Evolutionary conservation across 2,329 filamentous ascomycete genomes (phyloP).

Genomic region (Verticillium nubilum): DNA sequence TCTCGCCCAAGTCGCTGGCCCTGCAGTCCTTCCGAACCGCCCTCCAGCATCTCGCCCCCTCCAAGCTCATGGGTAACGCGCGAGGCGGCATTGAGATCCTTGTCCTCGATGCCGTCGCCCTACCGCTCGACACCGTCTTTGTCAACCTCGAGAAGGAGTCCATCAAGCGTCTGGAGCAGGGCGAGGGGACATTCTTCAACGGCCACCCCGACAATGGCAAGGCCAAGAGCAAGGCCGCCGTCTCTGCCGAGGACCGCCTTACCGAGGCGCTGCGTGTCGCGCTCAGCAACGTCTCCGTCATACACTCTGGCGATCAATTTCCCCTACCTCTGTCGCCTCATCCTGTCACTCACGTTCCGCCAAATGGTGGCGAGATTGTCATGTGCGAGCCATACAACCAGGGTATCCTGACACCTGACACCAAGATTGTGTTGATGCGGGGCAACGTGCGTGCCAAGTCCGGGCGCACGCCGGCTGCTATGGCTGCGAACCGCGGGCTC

Average conservation of each 20-base stretch:
- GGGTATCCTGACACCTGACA: conserved; percentile 69
- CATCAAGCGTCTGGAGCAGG: conserved; percentile 72
- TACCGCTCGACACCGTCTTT: conserved; percentile 79
- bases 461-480: conserved; percentile 31
- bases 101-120: conserved; percentile 72
- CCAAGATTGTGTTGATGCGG: conserved; percentile 76
- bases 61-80: conserved; percentile 66
- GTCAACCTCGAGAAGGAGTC: conserved; percentile 80
- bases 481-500: conserved; percentile 44
- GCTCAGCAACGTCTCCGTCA: conserved; percentile 64
- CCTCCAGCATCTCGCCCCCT: conserved; percentile 68
- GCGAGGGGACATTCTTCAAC: conserved; percentile 76
- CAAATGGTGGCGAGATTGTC: conserved; percentile 80
- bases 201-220: conserved; percentile 42
- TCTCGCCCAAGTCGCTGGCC: conserved; percentile 65
- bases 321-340: conserved; percentile 75
- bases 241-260: conserved; percentile 50
- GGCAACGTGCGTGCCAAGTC: conserved; percentile 53
- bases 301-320: conserved; percentile 79
- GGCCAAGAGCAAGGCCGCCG: conserved; percentile 25
- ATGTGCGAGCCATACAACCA: conserved; percentile 95
- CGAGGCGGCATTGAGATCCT: conserved; percentile 79
- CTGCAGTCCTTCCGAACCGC: conserved; percentile 75
- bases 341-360: conserved; percentile 77
- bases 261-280: conserved; percentile 67